Conservation (phyloP, 495 filamentous ascomycete species). For the Rhizodiscina lignyota region DNA sequence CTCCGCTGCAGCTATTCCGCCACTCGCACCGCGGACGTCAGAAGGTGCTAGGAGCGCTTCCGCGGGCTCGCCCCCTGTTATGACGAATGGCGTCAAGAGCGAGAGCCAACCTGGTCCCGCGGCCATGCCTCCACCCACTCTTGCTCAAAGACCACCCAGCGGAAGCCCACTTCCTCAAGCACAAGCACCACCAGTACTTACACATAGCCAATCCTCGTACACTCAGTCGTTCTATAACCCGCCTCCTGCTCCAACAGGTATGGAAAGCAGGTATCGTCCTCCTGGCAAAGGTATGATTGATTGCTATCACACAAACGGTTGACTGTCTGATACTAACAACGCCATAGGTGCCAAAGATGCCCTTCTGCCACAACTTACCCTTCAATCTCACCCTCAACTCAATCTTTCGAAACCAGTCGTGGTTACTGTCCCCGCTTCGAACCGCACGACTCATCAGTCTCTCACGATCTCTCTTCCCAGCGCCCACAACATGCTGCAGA, state of each 20-base stretch:
- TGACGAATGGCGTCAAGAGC: constrained; percentile 14
- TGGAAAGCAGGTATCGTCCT: constrained; percentile 3
- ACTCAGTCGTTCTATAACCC: constrained; percentile 9
- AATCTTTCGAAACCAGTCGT: constrained; percentile 27
- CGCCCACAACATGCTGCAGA: constrained; percentile 45
- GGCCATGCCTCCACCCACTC: constrained; percentile 3
- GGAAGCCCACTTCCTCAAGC: constrained; percentile 13
- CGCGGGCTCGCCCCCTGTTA: constrained; percentile 13
- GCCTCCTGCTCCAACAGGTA: constrained; percentile 5
- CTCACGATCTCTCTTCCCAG: constrained; percentile 47
- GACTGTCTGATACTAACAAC: constrained; percentile 3
- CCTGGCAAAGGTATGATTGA: constrained; percentile 14
- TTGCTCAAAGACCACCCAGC: constrained; percentile 3
- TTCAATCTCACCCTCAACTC: constrained; percentile 49
- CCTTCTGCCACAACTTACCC: constrained; percentile 23
- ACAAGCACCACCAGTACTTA: constrained; percentile 4
- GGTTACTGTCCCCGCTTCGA: constrained; percentile 41
- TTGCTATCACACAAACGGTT: background rate
- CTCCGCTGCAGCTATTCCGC: constrained; percentile 9
- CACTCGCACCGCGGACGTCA: no score
- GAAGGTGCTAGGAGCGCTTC: constrained; percentile 7
- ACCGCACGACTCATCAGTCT: constrained; percentile 46
- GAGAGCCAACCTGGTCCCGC: constrained; percentile 14
- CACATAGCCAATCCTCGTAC: constrained; percentile 4
- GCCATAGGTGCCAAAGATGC: constrained; percentile 10